Conservation (phyloP, 352 stramenopile genomes). For the Phytophthora quininea region DNA sequence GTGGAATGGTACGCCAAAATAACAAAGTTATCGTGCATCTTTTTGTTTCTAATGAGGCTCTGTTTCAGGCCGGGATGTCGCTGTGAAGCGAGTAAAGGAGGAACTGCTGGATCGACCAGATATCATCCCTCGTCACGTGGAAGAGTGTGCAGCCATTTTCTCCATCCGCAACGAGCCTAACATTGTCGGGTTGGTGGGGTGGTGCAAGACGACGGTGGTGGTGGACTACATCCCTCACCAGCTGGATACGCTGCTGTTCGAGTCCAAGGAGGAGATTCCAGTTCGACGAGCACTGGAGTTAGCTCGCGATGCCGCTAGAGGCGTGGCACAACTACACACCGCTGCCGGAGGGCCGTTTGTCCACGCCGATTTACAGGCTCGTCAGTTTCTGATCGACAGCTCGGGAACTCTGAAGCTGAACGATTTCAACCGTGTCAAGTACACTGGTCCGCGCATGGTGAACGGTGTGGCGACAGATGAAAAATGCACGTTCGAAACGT, state of each 20-base stretch:
- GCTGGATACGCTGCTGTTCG: conserved; percentile 68
- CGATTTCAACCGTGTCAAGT: conserved; percentile 86
- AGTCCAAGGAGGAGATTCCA: conserved; percentile 44
- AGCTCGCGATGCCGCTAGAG: conserved; percentile 57
- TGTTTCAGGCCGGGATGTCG: conserved; percentile 53
- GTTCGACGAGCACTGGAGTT: conserved; percentile 58
- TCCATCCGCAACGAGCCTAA: conserved; percentile 71
- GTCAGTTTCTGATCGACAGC: conserved; percentile 77
- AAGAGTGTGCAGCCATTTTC: conserved; percentile 75
- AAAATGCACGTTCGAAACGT: conserved; percentile 68
- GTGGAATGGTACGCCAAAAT: conserved; percentile 61
- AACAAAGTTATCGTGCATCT: not conserved
- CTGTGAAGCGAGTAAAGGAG: conserved; percentile 75
- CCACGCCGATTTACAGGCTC: conserved; percentile 82
- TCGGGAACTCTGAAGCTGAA: conserved; percentile 70
- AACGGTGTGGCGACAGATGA: conserved; percentile 39
- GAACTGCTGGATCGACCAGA: conserved; percentile 55
- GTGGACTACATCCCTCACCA: conserved; percentile 75
- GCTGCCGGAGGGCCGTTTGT: conserved; percentile 67
- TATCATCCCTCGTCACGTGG: conserved; percentile 75
- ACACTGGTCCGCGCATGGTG: conserved; percentile 49
- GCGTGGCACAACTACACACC: conserved; percentile 70
- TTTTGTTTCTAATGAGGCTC: conserved; percentile 1
- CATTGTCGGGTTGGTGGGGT: conserved; percentile 73
- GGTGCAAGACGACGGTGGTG: conserved; percentile 79